These are phyloP conservation scores for Thalassiosira profunda DNA, from an alignment of 108 stramenopile species.

Conservation along the genomic window DNA sequence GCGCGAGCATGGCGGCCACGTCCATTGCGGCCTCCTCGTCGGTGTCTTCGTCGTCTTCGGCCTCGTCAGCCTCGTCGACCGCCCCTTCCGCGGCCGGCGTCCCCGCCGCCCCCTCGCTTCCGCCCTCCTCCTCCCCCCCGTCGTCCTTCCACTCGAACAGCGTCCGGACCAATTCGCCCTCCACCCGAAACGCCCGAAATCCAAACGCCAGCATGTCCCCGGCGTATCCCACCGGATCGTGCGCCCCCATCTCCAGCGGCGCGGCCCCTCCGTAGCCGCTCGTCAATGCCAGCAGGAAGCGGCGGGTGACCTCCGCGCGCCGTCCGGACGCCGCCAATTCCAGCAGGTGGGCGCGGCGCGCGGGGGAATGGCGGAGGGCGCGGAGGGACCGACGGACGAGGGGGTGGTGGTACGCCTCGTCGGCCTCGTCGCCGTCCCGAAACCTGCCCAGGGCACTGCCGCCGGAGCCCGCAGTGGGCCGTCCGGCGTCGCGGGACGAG, in stretches of 20 bases:
- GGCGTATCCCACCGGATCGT: slow-evolving; percentile 87
- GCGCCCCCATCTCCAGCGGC: slow-evolving; percentile 86
- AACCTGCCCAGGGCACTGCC: slow-evolving; percentile 22
- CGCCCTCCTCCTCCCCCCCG: background rate
- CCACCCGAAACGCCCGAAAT: slow-evolving; percentile 76
- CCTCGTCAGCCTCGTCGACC: slow-evolving; percentile 16
- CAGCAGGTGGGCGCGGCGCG: slow-evolving; percentile 73
- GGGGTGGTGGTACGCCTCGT: slow-evolving; percentile 75
- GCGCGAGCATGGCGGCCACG: slow-evolving; percentile 60
- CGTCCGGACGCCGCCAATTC: slow-evolving; percentile 77
- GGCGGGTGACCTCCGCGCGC: slow-evolving; percentile 74
- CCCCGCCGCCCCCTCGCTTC: slow-evolving; percentile 10
- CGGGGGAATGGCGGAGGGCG: slow-evolving; percentile 72
- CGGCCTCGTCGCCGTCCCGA: slow-evolving; percentile 64
- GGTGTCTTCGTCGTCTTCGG: background rate
- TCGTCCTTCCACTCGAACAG: slow-evolving; percentile 46
- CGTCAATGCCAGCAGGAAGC: slow-evolving; percentile 86
- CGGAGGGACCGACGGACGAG: slow-evolving; percentile 61
- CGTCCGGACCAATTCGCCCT: slow-evolving; percentile 76
- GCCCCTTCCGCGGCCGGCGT: background rate
- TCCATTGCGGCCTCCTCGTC: slow-evolving; percentile 56
- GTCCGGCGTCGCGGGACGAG: slow-evolving; percentile 25
- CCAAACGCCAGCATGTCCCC: slow-evolving; percentile 92
- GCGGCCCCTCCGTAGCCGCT: slow-evolving; percentile 73
- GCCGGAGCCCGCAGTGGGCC: background rate